phyloP scores from a whole-genome alignment of 1,139 yeast genomes.

The Arxiozyma heterogenica region DNA sequence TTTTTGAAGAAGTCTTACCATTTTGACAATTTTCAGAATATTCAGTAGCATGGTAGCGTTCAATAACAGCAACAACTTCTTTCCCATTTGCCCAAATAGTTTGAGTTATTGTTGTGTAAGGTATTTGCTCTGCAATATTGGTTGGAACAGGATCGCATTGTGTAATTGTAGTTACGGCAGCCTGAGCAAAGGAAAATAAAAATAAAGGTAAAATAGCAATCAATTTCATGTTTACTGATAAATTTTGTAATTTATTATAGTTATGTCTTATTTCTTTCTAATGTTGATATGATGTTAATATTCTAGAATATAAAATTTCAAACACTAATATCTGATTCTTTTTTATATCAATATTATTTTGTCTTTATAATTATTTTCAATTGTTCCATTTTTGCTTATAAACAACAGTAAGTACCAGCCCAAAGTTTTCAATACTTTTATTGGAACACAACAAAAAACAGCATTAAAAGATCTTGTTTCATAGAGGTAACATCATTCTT shows the following conservation, averaged over 20 bases:
- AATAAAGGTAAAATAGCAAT: not conserved
- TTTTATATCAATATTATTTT: no score
- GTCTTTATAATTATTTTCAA: not conserved
- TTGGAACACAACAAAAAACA: not conserved
- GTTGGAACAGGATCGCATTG: constrained; percentile 20
- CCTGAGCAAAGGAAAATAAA: not conserved
- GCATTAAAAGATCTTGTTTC: not conserved
- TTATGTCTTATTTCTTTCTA: not conserved
- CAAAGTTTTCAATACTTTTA: no score
- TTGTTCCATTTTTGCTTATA: not conserved
- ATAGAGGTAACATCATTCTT: not conserved
- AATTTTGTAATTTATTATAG: not conserved
- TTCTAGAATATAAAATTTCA: no score
- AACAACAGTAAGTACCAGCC: no score
- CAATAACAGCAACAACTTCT: constrained; percentile 17
- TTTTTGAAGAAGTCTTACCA: not conserved
- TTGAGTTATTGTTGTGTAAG: constrained; percentile 19
- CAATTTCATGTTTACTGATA: not conserved
- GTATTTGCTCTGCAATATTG: constrained; percentile 17
- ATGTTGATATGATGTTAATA: not conserved
- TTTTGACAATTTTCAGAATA: constrained; percentile 16
- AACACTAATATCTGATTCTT: not conserved
- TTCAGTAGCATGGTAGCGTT: constrained; percentile 18
- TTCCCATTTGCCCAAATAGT: constrained; percentile 15
- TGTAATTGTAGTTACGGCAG: constrained; percentile 2